Conservation (phyloP, 495 filamentous ascomycete genomes). For the Lichina pygmaea region DNA sequence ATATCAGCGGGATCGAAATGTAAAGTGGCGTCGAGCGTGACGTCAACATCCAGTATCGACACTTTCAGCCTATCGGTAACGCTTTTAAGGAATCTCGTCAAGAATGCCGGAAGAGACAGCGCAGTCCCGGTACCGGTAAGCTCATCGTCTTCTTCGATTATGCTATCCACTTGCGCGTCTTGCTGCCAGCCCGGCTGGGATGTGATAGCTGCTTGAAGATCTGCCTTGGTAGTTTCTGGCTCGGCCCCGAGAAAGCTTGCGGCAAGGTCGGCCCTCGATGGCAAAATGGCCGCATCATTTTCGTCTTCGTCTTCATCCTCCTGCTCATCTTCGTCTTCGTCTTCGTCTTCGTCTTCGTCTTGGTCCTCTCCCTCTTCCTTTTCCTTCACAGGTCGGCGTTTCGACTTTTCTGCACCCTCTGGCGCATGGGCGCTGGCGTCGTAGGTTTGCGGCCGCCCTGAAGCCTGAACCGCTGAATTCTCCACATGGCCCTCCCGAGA, state of each 20-base stretch:
- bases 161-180: slow-evolving; percentile 13
- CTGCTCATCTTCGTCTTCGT: slow-evolving; percentile 4
- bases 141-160: slow-evolving; percentile 38
- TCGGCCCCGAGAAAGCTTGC: slow-evolving; percentile 70
- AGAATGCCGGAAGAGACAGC: slow-evolving; percentile 50
- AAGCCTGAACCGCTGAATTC: background rate
- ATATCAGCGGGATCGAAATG: slow-evolving; percentile 2
- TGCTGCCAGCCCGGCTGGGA: slow-evolving; percentile 37
- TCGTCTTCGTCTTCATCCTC: slow-evolving; percentile 6
- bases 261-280: slow-evolving; percentile 60
- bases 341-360: background rate
- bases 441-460: slow-evolving; percentile 1
- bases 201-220: slow-evolving; percentile 51
- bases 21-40: slow-evolving; percentile 30
- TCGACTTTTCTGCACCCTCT: background rate
- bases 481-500: too few relatives aligned
- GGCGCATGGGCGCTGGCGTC: background rate
- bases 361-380: too few relatives aligned
- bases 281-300: slow-evolving; percentile 27
- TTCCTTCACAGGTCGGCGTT: too few relatives aligned
- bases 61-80: slow-evolving; percentile 58
- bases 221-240: slow-evolving; percentile 40
- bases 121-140: slow-evolving; percentile 43
- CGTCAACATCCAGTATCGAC: slow-evolving; percentile 26
- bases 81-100: slow-evolving; percentile 61